Percentiles rank a stretch among this genome's conserved stretches.
Evolutionary conservation across 1,139 yeast genomes (phyloP).

Genomic region (Geotrichum siamense): DNA sequence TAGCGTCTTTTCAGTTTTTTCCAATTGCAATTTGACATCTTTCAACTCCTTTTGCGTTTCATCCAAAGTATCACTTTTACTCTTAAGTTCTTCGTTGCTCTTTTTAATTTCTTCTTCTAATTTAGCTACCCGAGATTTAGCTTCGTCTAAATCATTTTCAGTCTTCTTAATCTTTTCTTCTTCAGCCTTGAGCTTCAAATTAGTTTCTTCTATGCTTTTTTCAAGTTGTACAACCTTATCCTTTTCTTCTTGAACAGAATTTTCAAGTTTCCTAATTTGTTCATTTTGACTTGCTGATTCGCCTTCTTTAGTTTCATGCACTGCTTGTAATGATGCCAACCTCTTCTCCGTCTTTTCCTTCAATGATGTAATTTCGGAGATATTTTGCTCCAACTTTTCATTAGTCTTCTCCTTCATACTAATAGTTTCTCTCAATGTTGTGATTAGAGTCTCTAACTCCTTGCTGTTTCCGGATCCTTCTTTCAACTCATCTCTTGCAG

Average conservation of each 20-base stretch:
- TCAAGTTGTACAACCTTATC: background rate
- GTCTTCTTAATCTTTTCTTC: background rate
- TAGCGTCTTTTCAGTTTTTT: constrained; percentile 1
- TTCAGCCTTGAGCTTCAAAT: background rate
- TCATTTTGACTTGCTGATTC: background rate
- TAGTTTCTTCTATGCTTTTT: background rate
- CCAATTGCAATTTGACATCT: background rate
- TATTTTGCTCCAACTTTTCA: constrained; percentile 1
- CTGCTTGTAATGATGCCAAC: constrained; percentile 4
- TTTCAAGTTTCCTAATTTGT: background rate
- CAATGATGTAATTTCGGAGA: background rate
- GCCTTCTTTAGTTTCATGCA: constrained; percentile 2
- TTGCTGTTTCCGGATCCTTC: constrained; percentile 2
- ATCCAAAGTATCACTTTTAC: no score
- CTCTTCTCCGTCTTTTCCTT: constrained; percentile 7
- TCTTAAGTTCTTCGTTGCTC: background rate
- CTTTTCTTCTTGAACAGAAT: background rate
- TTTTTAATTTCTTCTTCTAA: constrained; percentile 1
- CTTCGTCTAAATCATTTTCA: no score
- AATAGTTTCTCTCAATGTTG: constrained; percentile 1
- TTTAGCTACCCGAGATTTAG: no score
- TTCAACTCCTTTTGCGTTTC: constrained; percentile 1
- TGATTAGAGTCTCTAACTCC: constrained; percentile 1
- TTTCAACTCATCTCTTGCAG: constrained; percentile 9
- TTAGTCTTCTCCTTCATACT: background rate